These are phyloP conservation scores for Pleurostoma richardsiae DNA, from an alignment of 2,329 filamentous ascomycete species.

Conservation along the genomic window DNA sequence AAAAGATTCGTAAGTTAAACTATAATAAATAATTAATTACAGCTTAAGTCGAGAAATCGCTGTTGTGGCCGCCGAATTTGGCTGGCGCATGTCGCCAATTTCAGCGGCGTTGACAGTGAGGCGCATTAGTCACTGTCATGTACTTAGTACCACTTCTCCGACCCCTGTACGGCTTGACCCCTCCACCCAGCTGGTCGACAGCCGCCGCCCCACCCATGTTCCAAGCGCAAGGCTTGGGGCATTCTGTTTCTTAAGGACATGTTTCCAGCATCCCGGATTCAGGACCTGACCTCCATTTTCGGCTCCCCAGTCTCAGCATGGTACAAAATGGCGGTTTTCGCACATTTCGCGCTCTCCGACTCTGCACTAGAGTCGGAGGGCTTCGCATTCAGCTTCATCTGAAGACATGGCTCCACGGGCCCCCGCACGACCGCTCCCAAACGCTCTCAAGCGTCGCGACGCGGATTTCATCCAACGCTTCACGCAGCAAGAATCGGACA, in stretches of 20 bases:
- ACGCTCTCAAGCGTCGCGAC: neutral
- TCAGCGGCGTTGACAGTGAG: neutral
- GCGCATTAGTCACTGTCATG: neutral
- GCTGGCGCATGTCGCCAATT: neutral
- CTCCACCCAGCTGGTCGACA: neutral
- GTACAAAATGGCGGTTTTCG: slow-evolving; percentile 1
- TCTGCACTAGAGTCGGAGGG: neutral
- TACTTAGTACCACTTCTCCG: neutral
- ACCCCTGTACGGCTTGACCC: no score
- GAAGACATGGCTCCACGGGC: slow-evolving; percentile 1
- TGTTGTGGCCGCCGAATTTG: neutral
- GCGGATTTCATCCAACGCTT: slow-evolving; percentile 8
- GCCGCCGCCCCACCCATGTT: neutral
- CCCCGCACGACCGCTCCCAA: neutral
- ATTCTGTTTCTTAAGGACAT: neutral
- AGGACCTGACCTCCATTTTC: slow-evolving; percentile 1
- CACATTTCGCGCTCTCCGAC: slow-evolving; percentile 1
- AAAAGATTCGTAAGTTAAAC: no score
- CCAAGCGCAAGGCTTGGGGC: neutral
- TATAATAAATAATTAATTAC: no score
- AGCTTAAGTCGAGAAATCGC: neutral
- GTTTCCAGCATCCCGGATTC: neutral
- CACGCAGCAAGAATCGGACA: slow-evolving; percentile 5
- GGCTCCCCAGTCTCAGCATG: neutral
- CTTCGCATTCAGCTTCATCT: neutral